Percentiles rank a stretch among this genome's conserved stretches.
Evolutionary conservation across 2,329 filamentous ascomycete genomes (phyloP).

Genomic region (Thermoascus crustaceus): DNA sequence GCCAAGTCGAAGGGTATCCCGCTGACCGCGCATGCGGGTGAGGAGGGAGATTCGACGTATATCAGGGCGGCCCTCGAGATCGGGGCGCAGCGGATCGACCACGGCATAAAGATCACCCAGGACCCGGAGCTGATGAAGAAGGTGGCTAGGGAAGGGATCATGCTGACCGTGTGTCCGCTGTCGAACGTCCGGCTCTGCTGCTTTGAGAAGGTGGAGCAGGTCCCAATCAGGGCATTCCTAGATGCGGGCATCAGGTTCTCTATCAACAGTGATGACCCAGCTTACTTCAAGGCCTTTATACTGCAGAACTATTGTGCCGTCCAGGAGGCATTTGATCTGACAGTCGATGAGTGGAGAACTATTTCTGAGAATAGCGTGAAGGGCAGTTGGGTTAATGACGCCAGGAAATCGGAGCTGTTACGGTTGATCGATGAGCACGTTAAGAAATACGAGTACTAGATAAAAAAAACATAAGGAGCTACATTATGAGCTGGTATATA

Average conservation of each 20-base stretch:
- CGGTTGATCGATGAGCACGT: constrained; percentile 25
- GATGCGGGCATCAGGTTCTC: constrained; percentile 59
- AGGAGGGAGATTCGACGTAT: constrained; percentile 63
- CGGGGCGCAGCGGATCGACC: constrained; percentile 60
- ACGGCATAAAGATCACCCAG: constrained; percentile 59
- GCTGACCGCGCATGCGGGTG: constrained; percentile 67
- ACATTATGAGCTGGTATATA: no score
- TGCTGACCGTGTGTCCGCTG: constrained; percentile 65
- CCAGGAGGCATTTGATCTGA: constrained; percentile 60
- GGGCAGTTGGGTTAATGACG: constrained; percentile 61
- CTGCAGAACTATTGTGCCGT: constrained; percentile 68
- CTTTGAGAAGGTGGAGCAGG: constrained; percentile 44
- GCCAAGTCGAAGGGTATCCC: constrained; percentile 47
- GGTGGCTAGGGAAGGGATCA: constrained; percentile 48
- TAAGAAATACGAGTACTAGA: no score
- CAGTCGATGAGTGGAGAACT: constrained; percentile 55
- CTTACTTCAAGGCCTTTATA: constrained; percentile 69
- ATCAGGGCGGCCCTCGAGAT: constrained; percentile 59
- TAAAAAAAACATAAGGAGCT: no score
- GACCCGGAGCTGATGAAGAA: constrained; percentile 51
- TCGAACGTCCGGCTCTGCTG: constrained; percentile 61
- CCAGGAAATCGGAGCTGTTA: constrained; percentile 54
- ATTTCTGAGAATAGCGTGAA: constrained; percentile 56
- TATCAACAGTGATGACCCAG: constrained; percentile 67
- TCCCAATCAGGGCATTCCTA: constrained; percentile 57